Conservation (phyloP, 23 red algal genomes). For the Gracilaria gracilis region DNA sequence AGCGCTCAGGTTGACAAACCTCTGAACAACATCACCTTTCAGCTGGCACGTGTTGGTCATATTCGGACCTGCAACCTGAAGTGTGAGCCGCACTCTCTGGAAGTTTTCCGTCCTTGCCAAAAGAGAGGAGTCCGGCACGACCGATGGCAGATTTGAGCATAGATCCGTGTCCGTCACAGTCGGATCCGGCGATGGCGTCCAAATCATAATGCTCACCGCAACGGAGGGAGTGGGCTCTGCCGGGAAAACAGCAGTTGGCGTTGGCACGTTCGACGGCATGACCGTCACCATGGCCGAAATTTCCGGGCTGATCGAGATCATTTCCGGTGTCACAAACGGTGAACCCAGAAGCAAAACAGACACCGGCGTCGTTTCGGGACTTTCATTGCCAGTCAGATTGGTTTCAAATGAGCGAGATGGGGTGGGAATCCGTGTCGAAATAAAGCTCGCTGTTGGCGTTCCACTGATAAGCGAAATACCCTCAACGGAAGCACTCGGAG, state of each 20-base stretch:
- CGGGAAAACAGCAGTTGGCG: neutral
- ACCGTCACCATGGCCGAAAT: neutral
- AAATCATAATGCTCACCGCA: neutral
- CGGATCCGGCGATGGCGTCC: neutral
- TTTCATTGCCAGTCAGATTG: too few species aligned
- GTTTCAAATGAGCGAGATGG: too few species aligned
- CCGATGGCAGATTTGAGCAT: neutral
- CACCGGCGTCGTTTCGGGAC: neutral
- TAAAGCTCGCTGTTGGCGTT: too few species aligned
- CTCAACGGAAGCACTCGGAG: too few species aligned
- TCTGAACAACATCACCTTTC: neutral
- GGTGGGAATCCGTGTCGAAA: too few species aligned
- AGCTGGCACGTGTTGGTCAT: slow-evolving; percentile 36
- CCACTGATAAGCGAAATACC: too few species aligned
- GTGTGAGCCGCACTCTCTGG: slow-evolving; percentile 25
- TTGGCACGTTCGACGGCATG: neutral
- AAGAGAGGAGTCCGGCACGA: slow-evolving; percentile 39
- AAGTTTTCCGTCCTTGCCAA: slow-evolving; percentile 33
- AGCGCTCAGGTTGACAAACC: slow-evolving; percentile 57
- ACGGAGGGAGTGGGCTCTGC: neutral
- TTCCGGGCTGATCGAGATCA: neutral
- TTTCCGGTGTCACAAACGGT: neutral
- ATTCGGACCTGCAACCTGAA: slow-evolving; percentile 57
- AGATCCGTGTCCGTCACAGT: too few species aligned
- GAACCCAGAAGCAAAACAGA: neutral